Evolutionary conservation across 192 early-diverging fungal genomes (phyloP).

Genomic region (Rhizophlyctis rosea): DNA sequence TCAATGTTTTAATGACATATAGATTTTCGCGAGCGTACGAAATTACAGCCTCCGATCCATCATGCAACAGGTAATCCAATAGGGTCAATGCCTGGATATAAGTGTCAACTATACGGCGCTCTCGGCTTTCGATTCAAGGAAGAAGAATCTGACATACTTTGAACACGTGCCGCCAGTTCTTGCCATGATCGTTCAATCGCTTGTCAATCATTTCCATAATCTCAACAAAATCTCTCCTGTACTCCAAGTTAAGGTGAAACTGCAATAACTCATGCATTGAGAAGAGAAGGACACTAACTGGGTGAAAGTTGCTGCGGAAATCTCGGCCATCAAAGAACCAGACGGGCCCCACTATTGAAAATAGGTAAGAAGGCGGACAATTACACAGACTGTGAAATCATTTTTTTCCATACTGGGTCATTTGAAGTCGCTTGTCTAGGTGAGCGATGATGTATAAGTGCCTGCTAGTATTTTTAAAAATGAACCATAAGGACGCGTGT

Average conservation of each 20-base stretch:
- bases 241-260: neutral
- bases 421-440: constrained; percentile 52
- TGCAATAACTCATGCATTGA: constrained; percentile 1
- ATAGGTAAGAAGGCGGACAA: neutral
- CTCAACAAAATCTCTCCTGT: constrained; percentile 83
- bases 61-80: constrained; percentile 79
- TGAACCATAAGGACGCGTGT: neutral
- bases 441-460: constrained; percentile 2
- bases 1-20: constrained; percentile 91
- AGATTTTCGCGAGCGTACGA: constrained; percentile 85
- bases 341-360: constrained; percentile 61
- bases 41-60: constrained; percentile 84
- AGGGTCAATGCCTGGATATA: constrained; percentile 69
- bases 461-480: neutral
- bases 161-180: constrained; percentile 98
- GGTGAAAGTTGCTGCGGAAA: constrained; percentile 79
- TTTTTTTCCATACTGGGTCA: constrained; percentile 40
- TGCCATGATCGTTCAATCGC: constrained; percentile 94
- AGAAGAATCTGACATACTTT: constrained; percentile 60
- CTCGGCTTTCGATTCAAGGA: neutral
- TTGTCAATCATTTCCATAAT: constrained; percentile 99
- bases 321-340: constrained; percentile 74
- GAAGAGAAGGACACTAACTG: constrained; percentile 58
- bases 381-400: constrained; percentile 2
- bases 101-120: neutral